A percentile compares a stretch with the other conserved stretches of the same genome.
phyloP scores from a whole-genome alignment of 768 basidiomycete genomes.

The Dendrothele bispora region DNA sequence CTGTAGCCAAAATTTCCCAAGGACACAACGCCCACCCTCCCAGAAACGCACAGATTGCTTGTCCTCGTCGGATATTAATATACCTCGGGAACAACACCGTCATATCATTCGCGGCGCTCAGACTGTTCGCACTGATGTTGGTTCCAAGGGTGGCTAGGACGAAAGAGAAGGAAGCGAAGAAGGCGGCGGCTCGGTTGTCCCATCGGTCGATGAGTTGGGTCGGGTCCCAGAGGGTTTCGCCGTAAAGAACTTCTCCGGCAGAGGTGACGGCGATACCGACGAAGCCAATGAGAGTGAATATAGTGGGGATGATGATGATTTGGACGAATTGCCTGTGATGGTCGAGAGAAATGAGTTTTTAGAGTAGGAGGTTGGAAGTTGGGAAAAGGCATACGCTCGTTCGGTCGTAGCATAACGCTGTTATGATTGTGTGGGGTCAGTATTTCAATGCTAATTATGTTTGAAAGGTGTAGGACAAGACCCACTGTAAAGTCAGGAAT shows the following conservation, averaged over 20 bases:
- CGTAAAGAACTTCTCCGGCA: constrained; percentile 73
- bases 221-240: constrained; percentile 69
- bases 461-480: background rate
- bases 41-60: constrained; percentile 74
- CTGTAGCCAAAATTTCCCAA: constrained; percentile 79
- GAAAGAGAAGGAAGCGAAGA: constrained; percentile 80
- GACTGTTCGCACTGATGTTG: constrained; percentile 76
- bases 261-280: constrained; percentile 85
- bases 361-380: background rate
- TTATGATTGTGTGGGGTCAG: constrained; percentile 14
- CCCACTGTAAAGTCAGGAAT: constrained; percentile 78
- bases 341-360: background rate
- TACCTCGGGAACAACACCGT: constrained; percentile 75
- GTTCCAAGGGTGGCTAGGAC: constrained; percentile 69
- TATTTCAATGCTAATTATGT: background rate
- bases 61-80: constrained; percentile 81
- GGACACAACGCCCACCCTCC: constrained; percentile 87
- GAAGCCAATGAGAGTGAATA: constrained; percentile 72
- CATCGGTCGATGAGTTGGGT: constrained; percentile 73
- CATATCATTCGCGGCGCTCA: constrained; percentile 81
- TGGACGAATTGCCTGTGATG: constrained; percentile 67
- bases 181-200: constrained; percentile 84
- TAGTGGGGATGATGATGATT: constrained; percentile 69
- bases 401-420: constrained; percentile 70
- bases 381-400: constrained; percentile 47